phyloP scores from a whole-genome alignment of 345 rosid genomes.

The Murraya koenigii region DNA sequence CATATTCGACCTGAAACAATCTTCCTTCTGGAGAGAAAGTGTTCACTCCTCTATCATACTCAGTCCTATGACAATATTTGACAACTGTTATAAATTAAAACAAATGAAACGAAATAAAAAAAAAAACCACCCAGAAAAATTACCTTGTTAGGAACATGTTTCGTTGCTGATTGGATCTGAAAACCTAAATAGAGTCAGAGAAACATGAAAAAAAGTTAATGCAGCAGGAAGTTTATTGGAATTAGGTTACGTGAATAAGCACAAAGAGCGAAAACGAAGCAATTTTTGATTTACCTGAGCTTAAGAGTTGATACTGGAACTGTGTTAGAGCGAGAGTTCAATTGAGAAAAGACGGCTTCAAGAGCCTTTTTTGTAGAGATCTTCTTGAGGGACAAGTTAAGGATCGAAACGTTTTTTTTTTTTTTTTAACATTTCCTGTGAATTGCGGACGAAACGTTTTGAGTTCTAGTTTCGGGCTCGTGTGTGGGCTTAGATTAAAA shows the following conservation, averaged over 20 bases:
- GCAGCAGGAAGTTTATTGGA: neutral
- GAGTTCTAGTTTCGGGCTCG: neutral
- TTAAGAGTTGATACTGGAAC: neutral
- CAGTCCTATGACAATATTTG: conserved; percentile 55
- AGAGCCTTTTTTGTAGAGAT: conserved; percentile 5
- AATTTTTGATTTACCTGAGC: conserved; percentile 6
- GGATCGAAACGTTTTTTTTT: neutral
- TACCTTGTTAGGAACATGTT: conserved; percentile 79
- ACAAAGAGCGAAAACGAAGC: neutral
- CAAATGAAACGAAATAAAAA: neutral
- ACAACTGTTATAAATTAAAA: neutral
- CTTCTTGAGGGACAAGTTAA: conserved; percentile 35
- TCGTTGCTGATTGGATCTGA: conserved; percentile 22
- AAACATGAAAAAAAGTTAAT: neutral
- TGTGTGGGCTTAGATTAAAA: neutral
- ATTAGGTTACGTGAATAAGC: neutral
- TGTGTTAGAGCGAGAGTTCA: neutral
- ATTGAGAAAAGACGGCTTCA: neutral
- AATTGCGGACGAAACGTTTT: neutral
- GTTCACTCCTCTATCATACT: conserved; percentile 99
- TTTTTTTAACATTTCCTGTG: neutral
- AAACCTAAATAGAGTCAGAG: conserved; percentile 15
- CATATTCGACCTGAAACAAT: conserved; percentile 95
- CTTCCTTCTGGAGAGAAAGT: conserved; percentile 98
- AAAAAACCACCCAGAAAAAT: neutral